Base-by-base conservation (phyloP, 129 eudicot genomes). In the Flaveria linearis region DNA sequence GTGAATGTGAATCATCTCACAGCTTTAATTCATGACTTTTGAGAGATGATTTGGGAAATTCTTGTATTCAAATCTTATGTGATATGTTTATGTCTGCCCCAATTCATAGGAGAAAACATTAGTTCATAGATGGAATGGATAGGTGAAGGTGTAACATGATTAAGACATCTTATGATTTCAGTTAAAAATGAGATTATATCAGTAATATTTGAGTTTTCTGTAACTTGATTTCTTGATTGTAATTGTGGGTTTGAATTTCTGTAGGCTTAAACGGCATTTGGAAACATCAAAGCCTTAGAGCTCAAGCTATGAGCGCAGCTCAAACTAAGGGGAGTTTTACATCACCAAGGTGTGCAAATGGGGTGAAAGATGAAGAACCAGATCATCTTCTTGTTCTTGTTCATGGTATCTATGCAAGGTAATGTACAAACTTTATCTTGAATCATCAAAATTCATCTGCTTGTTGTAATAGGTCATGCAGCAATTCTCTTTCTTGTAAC, bases 341-440 rank as follows among this genome's bases (percentile, higher is more conserved):
- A 18, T 83, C 85, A 39, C 84, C 88, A 26, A 72, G 62, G 65
- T 60, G 60, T 43, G 55, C 78, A 23, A 26, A 50, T 62, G 77
- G 73, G 39, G 73, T 72, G 53, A 80, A 83, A 42, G 82, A 85
- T 80, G 87, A 84, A 77, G 88, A 84, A 49, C 88, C 94, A 1
- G 99, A 94, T 79, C 99, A 94, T 87, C 99, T 94, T 81, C 86
- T 94, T 68, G 99, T 94, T 68, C 99, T 94, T 86, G 99, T 94
- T 55, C 99, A 94, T 75, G 99, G 99, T 69, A 94, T 94, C 82
- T 52, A 91, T 88, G 99, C 93, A 45, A 89, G 99, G 99, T 74
- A 15, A 50, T 18, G 13, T 86, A 82, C 57, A 56, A 15, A 16
- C 30, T 23, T 45, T 43, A 9, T 30, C 41, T 65, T 70, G 11